Evolutionary conservation across 2,329 filamentous ascomycete species (phyloP), one percentile per base, ranked within the genome.

Genomic region (Fusarium stilboides): DNA sequence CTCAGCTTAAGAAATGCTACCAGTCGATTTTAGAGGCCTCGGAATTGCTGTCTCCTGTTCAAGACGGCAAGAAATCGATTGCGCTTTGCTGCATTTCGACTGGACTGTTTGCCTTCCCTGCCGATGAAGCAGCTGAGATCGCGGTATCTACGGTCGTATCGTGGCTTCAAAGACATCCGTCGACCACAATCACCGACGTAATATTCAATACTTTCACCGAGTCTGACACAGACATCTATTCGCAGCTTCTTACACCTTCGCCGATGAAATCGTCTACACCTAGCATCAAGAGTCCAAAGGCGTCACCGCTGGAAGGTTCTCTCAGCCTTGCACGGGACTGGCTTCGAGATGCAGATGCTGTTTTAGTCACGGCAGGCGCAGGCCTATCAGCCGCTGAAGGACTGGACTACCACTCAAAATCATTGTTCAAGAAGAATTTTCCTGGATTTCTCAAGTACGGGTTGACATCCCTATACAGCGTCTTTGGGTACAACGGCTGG

Each of bases 31-130:
- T 74, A 2, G 57, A 57, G 2, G 57, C 62, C 0, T 1, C 59
- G 6, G 72, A 74, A 1, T 3, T 3, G 1, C 37, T 73, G 0
- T 24, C 62, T 0, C 8, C 0, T 2, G 40, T 7, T 0, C 34
- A 57, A 0, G 36, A 65, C 10, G 66, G 55, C 0, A 55, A 19
- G 1, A 74, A 73, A 13, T 62, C 65, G 0, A 36, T 73, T 2
- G 72, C 70, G 0, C 12, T 74, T 2, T 74, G 72, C 3, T 73
- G 72, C 1, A 72, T 74, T 1, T 74, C 72, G 0, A 74, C 72
- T 0, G 72, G 72, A 0, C 33, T 74, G 1, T 74, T 74, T 4
- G 59, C 70, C 0, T 74, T 74, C 33, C 72, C 72, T 1, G 72
- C 70, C 0, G 10, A 56, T 1, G 46, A 71, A 14, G 72, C 72